A percentile compares a stretch with the other conserved stretches of the same genome.
These are phyloP conservation scores for Leccinellum rugosiceps DNA, from an alignment of 768 basidiomycete genomes.

Conservation along the genomic window DNA sequence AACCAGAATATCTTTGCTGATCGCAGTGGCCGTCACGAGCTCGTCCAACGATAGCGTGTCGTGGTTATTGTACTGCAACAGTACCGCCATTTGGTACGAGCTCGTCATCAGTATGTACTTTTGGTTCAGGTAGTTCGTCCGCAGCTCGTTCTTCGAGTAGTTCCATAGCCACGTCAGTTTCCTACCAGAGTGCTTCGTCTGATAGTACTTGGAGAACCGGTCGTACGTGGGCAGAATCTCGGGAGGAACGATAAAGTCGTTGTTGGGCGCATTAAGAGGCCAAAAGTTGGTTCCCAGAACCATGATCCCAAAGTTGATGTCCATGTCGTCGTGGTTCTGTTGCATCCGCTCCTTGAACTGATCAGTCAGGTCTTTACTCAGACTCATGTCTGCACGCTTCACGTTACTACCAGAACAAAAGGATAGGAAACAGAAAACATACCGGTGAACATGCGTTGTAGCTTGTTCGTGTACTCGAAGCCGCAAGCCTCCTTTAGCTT, in stretches of 20 bases:
- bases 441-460: conserved; percentile 98
- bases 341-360: conserved; percentile 93
- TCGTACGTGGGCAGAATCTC: conserved; percentile 88
- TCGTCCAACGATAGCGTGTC: conserved; percentile 85
- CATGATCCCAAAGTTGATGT: conserved; percentile 89
- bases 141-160: conserved; percentile 93
- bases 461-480: conserved; percentile 94
- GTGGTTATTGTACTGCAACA: conserved; percentile 89
- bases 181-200: conserved; percentile 89
- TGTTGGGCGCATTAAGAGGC: conserved; percentile 80
- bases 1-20: conserved; percentile 75
- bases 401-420: conserved; percentile 1
- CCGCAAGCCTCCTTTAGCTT: conserved; percentile 97
- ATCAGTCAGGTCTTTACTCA: conserved; percentile 94
- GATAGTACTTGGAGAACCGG: conserved; percentile 90
- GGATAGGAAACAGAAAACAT: conserved; percentile 6
- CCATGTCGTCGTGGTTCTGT: conserved; percentile 79
- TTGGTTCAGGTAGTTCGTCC: conserved; percentile 88
- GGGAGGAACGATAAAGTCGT: conserved; percentile 85
- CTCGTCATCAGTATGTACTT: conserved; percentile 97
- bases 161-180: conserved; percentile 99
- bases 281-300: conserved; percentile 96
- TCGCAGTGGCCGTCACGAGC: conserved; percentile 71
- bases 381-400: conserved; percentile 74
- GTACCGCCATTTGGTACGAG: conserved; percentile 92